Evolutionary conservation across 495 filamentous ascomycete genomes (phyloP).

Genomic region (Umbilicaria muhlenbergii): DNA sequence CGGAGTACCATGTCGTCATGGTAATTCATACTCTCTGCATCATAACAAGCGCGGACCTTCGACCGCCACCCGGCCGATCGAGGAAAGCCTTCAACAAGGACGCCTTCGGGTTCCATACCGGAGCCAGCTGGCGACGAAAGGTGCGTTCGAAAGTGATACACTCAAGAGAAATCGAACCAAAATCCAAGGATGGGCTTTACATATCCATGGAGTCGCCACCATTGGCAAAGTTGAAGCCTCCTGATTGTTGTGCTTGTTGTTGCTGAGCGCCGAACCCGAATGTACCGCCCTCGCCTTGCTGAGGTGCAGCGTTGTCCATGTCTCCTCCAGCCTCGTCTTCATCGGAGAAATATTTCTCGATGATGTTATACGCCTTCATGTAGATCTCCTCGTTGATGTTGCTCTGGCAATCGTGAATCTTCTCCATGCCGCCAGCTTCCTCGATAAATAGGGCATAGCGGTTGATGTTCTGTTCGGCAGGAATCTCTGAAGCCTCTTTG

Average conservation of each 20-base stretch:
- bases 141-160: too few relatives aligned
- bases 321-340: constrained; percentile 80
- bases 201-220: constrained; percentile 96
- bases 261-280: constrained; percentile 76
- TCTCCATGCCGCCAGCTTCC: constrained; percentile 98
- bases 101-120: background rate
- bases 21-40: constrained; percentile 1
- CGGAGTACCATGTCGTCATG: too few relatives aligned
- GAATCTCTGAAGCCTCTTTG: constrained; percentile 62
- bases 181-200: constrained; percentile 34
- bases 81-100: background rate
- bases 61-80: background rate
- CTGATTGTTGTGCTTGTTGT: constrained; percentile 56
- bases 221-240: constrained; percentile 86
- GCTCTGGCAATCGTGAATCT: constrained; percentile 99
- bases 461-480: constrained; percentile 68
- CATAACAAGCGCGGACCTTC: background rate
- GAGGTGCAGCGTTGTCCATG: constrained; percentile 51
- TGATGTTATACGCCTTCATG: constrained; percentile 99
- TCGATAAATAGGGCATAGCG: constrained; percentile 97
- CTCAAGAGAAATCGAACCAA: too few relatives aligned
- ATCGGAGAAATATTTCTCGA: constrained; percentile 99
- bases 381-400: constrained; percentile 99
- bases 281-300: constrained; percentile 46
- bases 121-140: background rate